A percentile compares a stretch with the other conserved stretches of the same genome.
Conservation (phyloP, 352 stramenopile species). For the Phytopythium montanum region DNA sequence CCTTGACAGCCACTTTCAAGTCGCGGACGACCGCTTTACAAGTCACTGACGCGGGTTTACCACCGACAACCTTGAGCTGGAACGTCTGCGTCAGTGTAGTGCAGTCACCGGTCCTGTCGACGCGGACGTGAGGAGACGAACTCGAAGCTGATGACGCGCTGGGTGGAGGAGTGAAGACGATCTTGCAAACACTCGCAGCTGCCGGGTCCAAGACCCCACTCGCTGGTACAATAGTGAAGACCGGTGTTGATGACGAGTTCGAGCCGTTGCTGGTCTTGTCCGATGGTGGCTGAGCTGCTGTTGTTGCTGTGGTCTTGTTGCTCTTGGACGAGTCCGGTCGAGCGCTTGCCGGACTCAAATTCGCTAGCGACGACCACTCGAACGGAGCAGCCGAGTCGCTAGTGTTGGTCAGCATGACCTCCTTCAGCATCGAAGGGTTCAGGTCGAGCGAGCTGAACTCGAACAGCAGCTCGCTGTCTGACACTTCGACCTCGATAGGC, state of each 20-base stretch:
- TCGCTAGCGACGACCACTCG: slow-evolving; percentile 40
- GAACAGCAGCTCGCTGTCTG: slow-evolving; percentile 53
- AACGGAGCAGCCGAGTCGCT: slow-evolving; percentile 89
- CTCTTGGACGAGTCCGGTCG: slow-evolving; percentile 64
- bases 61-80: slow-evolving; percentile 51
- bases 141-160: slow-evolving; percentile 7
- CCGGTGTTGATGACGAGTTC: slow-evolving; percentile 6
- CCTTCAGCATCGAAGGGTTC: slow-evolving; percentile 40
- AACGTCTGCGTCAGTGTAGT: slow-evolving; percentile 30
- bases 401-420: slow-evolving; percentile 86
- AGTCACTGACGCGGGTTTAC: slow-evolving; percentile 33
- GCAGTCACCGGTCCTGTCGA: slow-evolving; percentile 17
- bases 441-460: slow-evolving; percentile 69
- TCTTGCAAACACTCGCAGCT: slow-evolving; percentile 36
- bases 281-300: slow-evolving; percentile 13
- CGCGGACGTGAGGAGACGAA: slow-evolving; percentile 7
- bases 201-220: slow-evolving; percentile 34
- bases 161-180: slow-evolving; percentile 48
- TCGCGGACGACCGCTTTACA: slow-evolving; percentile 56
- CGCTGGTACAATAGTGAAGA: slow-evolving; percentile 52
- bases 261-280: slow-evolving; percentile 13
- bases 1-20: slow-evolving; percentile 44
- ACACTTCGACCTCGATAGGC: slow-evolving; percentile 81
- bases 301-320: slow-evolving; percentile 21
- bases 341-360: neutral